Conservation (phyloP, 2,329 filamentous ascomycete species). For the Sporothrix mexicana region DNA sequence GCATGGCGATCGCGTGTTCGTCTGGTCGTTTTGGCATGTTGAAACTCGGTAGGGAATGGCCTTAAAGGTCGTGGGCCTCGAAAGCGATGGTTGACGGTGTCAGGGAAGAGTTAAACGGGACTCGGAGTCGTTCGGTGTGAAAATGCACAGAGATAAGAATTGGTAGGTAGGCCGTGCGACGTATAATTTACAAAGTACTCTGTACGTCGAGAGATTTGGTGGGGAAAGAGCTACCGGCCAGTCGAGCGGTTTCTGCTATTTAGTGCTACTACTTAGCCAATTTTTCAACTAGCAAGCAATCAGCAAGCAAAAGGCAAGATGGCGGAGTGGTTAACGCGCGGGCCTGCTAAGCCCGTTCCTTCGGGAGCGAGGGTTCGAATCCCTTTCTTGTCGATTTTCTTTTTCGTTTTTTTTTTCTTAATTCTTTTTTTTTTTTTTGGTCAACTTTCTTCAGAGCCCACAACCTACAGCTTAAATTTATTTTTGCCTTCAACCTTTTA, state of each 20-base stretch:
- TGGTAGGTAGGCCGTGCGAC: too few species aligned
- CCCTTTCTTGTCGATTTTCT: slow-evolving; percentile 24
- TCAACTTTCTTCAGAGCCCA: not conserved
- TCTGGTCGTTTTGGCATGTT: too few species aligned
- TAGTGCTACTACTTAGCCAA: not conserved
- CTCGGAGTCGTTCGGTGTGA: too few species aligned
- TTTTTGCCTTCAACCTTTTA: not conserved
- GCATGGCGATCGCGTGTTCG: too few species aligned
- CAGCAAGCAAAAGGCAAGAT: slow-evolving; percentile 22
- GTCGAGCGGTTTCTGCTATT: not conserved
- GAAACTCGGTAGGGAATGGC: too few species aligned
- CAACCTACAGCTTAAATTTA: not conserved
- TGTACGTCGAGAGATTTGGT: not conserved
- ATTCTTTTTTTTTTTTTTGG: not conserved
- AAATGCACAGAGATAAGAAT: too few species aligned
- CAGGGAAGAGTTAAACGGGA: too few species aligned
- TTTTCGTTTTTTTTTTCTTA: not conserved
- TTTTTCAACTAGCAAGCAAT: slow-evolving; percentile 1
- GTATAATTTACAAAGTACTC: too few species aligned
- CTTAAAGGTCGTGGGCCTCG: too few species aligned
- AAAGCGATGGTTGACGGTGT: too few species aligned
- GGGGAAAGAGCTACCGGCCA: not conserved
- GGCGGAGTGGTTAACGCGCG: slow-evolving; percentile 31
- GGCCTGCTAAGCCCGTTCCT: slow-evolving; percentile 31
- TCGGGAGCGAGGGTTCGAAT: slow-evolving; percentile 31